Evolutionary conservation across 768 basidiomycete species (phyloP), one percentile per base, ranked within the genome.

Genomic region (Gloeophyllum trabeum): DNA sequence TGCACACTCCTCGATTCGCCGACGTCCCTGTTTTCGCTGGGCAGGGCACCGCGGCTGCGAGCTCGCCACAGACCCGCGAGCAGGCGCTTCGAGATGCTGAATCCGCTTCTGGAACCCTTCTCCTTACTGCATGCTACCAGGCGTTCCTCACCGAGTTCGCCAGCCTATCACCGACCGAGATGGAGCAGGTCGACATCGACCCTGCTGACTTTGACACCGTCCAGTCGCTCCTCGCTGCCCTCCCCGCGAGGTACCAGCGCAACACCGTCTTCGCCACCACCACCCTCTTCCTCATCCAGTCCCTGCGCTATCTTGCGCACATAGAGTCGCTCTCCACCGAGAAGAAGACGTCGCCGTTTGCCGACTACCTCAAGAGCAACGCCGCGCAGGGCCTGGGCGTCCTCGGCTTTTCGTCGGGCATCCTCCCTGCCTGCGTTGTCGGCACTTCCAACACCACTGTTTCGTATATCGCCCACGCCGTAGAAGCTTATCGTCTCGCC

Each of bases 371-470:
- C 21, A 48, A 55, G 43, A 30, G 41, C 23, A 73, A 74, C 46
- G 34, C 48, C 26, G 44, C 57, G 12, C 50, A 66, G 35, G 47
- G 43, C 2, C 28, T 60, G 18, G 70, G 71, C 10, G 49, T 75
- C 39, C 53, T 75, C 5, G 75, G 70, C 3, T 71, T 75, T 54
- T 76, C 74, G n/a, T 75, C 73, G 36, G 76, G 75, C 22, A 65
- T 76, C 42, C 58, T 78, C 34, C 60, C 70, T 14, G 74, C 76
- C 5, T 70, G 70, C 42, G 68, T 75, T 13, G 69, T 70, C 3
- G 69, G 64, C 35, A 60, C 69, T 2, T 74, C 76, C 0, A 39
- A 47, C 6, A 61, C 56, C 20, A 48, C 58, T 23, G 54, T 69
- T 19, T 54, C 61, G 1, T 75, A 67, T 47, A 63, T 76, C 35